A percentile compares a stretch with the other conserved stretches of the same genome.
These are phyloP conservation scores for Uronychia binucleata DNA, from an alignment of 73 alveolate species.

Conservation along the genomic window DNA sequence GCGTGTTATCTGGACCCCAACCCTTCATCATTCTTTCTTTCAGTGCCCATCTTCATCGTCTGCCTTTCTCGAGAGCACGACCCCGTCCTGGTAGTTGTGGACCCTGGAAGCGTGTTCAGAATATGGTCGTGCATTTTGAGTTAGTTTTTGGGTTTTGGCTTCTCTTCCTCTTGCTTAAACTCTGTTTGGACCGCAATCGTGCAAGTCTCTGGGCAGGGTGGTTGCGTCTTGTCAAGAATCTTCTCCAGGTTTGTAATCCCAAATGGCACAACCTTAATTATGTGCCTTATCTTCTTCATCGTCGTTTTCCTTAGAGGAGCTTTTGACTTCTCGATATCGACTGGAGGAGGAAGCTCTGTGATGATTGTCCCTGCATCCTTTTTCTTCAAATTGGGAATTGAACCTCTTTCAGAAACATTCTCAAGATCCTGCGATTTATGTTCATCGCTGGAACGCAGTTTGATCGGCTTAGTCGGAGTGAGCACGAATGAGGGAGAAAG, in stretches of 20 bases:
- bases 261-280: not conserved
- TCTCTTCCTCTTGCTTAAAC: not conserved
- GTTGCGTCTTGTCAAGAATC: not conserved
- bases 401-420: not conserved
- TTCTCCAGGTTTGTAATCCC: not conserved
- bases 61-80: not conserved
- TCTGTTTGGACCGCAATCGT: not conserved
- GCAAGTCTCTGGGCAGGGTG: not conserved
- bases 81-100: not conserved
- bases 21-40: not conserved
- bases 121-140: not conserved
- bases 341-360: not conserved
- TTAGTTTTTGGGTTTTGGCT: not conserved
- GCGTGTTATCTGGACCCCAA: not conserved
- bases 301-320: not conserved
- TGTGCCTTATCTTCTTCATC: not conserved
- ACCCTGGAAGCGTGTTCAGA: not conserved
- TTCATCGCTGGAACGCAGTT: not conserved
- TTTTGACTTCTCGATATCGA: not conserved
- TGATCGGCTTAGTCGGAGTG: not conserved
- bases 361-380: not conserved
- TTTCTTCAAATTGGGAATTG: not conserved
- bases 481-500: not conserved
- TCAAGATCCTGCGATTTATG: not conserved
- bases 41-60: not conserved